Evolutionary conservation across 495 filamentous ascomycete species (phyloP).

Genomic region (Penicillium silybi): DNA sequence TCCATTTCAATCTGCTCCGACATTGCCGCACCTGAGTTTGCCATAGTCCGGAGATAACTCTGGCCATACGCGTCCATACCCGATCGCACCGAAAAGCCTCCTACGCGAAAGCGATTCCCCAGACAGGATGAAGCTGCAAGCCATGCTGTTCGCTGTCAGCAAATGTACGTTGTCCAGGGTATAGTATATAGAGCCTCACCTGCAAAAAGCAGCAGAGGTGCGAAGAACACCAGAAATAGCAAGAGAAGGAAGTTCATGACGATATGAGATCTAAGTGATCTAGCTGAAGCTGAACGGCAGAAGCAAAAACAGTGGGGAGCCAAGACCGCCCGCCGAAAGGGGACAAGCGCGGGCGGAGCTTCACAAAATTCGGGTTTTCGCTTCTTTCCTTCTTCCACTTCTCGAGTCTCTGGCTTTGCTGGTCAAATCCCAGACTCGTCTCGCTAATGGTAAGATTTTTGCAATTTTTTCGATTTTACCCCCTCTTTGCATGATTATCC

Average conservation of each 20-base stretch:
- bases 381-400: conserved; percentile 12
- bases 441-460: conserved; percentile 35
- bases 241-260: conserved; percentile 49
- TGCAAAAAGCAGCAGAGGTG: conserved; percentile 44
- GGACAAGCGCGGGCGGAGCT: conserved; percentile 26
- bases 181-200: conserved; percentile 29
- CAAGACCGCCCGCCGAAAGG: conserved; percentile 19
- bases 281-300: background rate
- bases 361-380: conserved; percentile 20
- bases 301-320: background rate
- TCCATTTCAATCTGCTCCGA: conserved; percentile 64
- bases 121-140: conserved; percentile 58
- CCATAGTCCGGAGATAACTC: conserved; percentile 53
- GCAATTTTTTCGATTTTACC: conserved; percentile 1
- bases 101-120: conserved; percentile 48
- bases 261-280: background rate
- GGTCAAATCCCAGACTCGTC: conserved; percentile 27
- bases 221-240: conserved; percentile 47
- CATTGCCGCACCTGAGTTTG: conserved; percentile 48
- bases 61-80: conserved; percentile 47
- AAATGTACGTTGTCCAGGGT: background rate
- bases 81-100: conserved; percentile 30
- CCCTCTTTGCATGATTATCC: conserved; percentile 63
- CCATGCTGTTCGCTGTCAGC: conserved; percentile 42
- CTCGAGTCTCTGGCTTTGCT: conserved; percentile 32